These are phyloP conservation scores for Grosmannia serpens DNA, from an alignment of 2,329 filamentous ascomycete species.

Conservation along the genomic window DNA sequence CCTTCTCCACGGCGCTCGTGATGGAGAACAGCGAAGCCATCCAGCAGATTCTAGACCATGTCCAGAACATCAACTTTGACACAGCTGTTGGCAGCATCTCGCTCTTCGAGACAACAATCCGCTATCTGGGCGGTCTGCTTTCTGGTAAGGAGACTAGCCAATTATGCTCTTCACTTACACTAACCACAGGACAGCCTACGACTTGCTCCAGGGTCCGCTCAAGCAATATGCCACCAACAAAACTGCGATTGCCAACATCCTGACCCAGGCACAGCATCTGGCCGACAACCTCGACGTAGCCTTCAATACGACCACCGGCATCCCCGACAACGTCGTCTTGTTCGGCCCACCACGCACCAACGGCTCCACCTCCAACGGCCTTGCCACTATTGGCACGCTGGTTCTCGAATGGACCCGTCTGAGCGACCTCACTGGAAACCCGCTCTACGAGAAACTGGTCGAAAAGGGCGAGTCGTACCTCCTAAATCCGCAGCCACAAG, in stretches of 20 bases:
- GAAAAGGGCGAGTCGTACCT: slow-evolving; percentile 61
- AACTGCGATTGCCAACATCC: slow-evolving; percentile 42
- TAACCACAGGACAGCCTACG: slow-evolving; percentile 37
- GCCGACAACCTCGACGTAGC: slow-evolving; percentile 65
- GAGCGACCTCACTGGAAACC: slow-evolving; percentile 60
- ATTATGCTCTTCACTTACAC: not conserved
- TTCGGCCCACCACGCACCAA: slow-evolving; percentile 42
- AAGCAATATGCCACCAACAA: slow-evolving; percentile 28
- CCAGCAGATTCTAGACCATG: slow-evolving; percentile 56
- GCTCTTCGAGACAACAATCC: slow-evolving; percentile 83
- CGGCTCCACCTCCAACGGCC: slow-evolving; percentile 48
- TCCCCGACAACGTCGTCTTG: slow-evolving; percentile 59
- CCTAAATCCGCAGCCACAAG: slow-evolving; percentile 47
- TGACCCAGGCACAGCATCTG: slow-evolving; percentile 56
- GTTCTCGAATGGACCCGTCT: slow-evolving; percentile 77
- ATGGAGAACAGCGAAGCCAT: slow-evolving; percentile 62
- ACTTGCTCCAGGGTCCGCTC: slow-evolving; percentile 59
- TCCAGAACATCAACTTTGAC: slow-evolving; percentile 61
- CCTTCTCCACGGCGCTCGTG: slow-evolving; percentile 65
- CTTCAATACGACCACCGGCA: slow-evolving; percentile 64
- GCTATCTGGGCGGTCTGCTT: slow-evolving; percentile 71
- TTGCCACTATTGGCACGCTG: slow-evolving; percentile 68
- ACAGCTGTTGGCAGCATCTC: slow-evolving; percentile 51
- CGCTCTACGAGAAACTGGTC: slow-evolving; percentile 52
- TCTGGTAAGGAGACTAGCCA: slow-evolving; percentile 41